These are phyloP conservation scores for Xerocomus potaroensis DNA, from an alignment of 768 basidiomycete genomes.

Conservation along the genomic window DNA sequence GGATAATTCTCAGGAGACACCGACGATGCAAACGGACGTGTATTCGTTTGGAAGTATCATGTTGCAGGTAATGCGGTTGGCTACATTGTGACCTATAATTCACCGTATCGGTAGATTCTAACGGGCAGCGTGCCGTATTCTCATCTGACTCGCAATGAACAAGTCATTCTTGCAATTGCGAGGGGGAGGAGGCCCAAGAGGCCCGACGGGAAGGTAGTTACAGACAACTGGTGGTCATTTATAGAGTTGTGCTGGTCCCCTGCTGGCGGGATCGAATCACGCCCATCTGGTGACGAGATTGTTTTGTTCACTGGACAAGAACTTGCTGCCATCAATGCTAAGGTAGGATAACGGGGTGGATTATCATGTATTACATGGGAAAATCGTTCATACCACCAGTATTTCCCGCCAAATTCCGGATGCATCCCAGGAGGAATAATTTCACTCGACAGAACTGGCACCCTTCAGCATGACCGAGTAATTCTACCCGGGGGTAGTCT, in stretches of 20 bases:
- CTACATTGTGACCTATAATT: not conserved
- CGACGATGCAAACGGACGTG: not conserved
- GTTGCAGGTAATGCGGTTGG: conserved; percentile 7
- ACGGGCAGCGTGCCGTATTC: conserved; percentile 4
- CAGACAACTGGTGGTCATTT: not conserved
- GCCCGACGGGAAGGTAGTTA: not conserved
- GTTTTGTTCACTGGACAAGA: not conserved
- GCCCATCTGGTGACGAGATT: not conserved
- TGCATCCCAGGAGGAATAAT: no score
- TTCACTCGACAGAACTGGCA: no score
- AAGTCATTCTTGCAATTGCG: conserved; percentile 1
- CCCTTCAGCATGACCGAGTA: no score
- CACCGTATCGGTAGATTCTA: not conserved
- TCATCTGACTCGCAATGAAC: not conserved
- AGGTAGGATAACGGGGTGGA: not conserved
- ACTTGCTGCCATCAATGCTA: not conserved
- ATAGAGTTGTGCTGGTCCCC: not conserved
- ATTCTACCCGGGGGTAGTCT: no score
- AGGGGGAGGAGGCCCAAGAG: not conserved
- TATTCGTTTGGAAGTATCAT: conserved; percentile 11
- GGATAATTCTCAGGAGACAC: not conserved
- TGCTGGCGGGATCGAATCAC: not conserved
- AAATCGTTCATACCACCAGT: no score
- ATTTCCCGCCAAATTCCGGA: no score
- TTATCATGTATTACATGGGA: no score